Conservation (phyloP, 208 protist genomes). For the Trypanosoma lewisi region DNA sequence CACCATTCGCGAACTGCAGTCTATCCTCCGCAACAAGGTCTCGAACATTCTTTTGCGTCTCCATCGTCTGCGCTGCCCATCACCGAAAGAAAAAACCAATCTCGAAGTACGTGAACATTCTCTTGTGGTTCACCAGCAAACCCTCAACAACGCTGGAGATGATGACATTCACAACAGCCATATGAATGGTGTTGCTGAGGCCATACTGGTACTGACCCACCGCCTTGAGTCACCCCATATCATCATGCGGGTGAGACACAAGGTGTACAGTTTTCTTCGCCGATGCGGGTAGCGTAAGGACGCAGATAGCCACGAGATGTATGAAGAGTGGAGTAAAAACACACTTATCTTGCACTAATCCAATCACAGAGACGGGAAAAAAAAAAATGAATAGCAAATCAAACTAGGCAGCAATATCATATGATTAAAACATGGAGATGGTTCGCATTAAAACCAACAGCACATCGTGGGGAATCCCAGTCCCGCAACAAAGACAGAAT, state of each 20-base stretch:
- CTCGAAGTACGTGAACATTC: slow-evolving; percentile 74
- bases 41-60: slow-evolving; percentile 10
- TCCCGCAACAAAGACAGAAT: slow-evolving; percentile 9
- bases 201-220: slow-evolving; percentile 55
- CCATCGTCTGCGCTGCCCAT: slow-evolving; percentile 43
- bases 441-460: too few relatives aligned
- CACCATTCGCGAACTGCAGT: slow-evolving; percentile 36
- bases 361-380: too few relatives aligned
- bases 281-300: not conserved
- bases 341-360: not conserved
- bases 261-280: slow-evolving; percentile 26
- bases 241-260: slow-evolving; percentile 54
- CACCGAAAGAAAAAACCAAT: slow-evolving; percentile 62
- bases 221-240: slow-evolving; percentile 65
- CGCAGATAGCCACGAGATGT: not conserved
- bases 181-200: slow-evolving; percentile 43
- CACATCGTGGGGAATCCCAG: too few relatives aligned
- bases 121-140: slow-evolving; percentile 36
- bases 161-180: slow-evolving; percentile 42
- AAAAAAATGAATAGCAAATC: too few relatives aligned
- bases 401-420: too few relatives aligned
- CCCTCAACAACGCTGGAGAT: slow-evolving; percentile 36
- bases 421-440: too few relatives aligned
- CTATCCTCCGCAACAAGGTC: slow-evolving; percentile 30
- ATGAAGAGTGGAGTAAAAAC: not conserved